Percentiles rank a stretch among this genome's conserved stretches.
Evolutionary conservation across 495 filamentous ascomycete genomes (phyloP).

Genomic region (Talaromyces adpressus): DNA sequence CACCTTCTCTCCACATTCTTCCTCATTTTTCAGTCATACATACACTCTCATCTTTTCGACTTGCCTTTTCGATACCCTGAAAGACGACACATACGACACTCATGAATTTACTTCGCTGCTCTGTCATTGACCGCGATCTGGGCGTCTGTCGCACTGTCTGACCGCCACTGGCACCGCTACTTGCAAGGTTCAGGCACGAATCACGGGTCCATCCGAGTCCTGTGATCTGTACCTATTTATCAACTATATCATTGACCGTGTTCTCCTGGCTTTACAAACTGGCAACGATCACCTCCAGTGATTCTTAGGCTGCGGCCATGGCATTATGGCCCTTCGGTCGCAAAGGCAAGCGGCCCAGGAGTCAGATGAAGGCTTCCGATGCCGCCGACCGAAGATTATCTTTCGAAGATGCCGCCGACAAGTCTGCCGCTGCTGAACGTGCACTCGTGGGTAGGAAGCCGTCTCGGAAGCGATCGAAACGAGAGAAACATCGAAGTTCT

Average conservation of each 20-base stretch:
- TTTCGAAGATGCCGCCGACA: conserved; percentile 14
- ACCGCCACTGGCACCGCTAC: conserved; percentile 7
- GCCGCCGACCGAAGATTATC: conserved; percentile 20
- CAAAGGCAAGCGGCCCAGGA: conserved; percentile 47
- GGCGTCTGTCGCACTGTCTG: conserved; percentile 18
- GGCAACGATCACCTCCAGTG: not conserved
- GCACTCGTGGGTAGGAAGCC: conserved; percentile 28
- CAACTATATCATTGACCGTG: not conserved
- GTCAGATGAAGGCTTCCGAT: conserved; percentile 33
- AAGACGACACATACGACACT: conserved; percentile 9
- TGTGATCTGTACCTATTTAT: not conserved
- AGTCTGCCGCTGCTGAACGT: conserved; percentile 9
- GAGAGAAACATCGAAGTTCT: conserved; percentile 21
- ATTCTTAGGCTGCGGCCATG: conserved; percentile 39
- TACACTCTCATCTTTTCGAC: conserved; percentile 7
- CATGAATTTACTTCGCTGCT: conserved; percentile 29
- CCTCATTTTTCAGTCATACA: conserved; percentile 8
- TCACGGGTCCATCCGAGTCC: not conserved
- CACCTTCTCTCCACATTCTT: conserved; percentile 9
- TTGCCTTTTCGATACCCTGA: not conserved
- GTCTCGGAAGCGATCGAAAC: conserved; percentile 36
- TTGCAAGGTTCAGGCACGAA: not conserved
- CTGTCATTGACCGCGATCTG: conserved; percentile 11
- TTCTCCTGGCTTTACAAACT: not conserved
- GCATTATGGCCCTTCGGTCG: conserved; percentile 75